These are phyloP conservation scores for Cardamine chenopodiifolia DNA, from an alignment of 345 rosid species.

Conservation along the genomic window DNA sequence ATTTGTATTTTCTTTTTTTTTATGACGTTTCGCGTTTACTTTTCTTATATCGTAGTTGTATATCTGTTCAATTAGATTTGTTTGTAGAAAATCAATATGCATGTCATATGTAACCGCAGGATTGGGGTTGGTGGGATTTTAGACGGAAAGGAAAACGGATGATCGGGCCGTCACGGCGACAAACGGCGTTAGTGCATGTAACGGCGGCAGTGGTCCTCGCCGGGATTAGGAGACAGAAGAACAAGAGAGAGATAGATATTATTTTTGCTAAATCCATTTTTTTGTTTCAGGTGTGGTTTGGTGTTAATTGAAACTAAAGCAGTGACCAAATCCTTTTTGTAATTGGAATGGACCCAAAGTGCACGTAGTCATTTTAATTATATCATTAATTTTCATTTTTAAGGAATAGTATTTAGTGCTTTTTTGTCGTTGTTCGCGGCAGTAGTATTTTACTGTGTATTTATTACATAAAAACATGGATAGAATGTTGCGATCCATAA, in stretches of 20 bases:
- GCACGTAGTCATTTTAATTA: slow-evolving; percentile 26
- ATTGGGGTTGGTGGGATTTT: slow-evolving; percentile 38
- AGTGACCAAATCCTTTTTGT: slow-evolving; percentile 31
- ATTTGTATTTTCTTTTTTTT: neutral
- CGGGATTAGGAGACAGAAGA: slow-evolving; percentile 30
- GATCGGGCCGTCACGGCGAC: slow-evolving; percentile 45
- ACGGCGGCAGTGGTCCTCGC: slow-evolving; percentile 22
- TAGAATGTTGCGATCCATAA: slow-evolving; percentile 1
- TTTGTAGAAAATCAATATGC: neutral
- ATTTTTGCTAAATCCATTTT: slow-evolving; percentile 35
- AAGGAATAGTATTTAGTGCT: too few relatives aligned
- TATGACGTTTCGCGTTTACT: neutral
- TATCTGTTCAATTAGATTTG: neutral
- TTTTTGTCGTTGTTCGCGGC: neutral
- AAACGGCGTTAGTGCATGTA: slow-evolving; percentile 45
- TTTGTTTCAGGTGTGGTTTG: neutral
- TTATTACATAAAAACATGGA: neutral
- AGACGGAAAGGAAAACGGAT: slow-evolving; percentile 69
- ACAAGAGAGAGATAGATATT: slow-evolving; percentile 18
- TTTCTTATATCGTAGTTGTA: neutral
- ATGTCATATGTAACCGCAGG: too few relatives aligned
- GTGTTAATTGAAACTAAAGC: slow-evolving; percentile 22
- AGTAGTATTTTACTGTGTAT: neutral
- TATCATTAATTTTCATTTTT: neutral
- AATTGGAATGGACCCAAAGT: slow-evolving; percentile 21